phyloP scores from a whole-genome alignment of 192 early-diverging fungal genomes.

The Umbelopsis sp. region DNA sequence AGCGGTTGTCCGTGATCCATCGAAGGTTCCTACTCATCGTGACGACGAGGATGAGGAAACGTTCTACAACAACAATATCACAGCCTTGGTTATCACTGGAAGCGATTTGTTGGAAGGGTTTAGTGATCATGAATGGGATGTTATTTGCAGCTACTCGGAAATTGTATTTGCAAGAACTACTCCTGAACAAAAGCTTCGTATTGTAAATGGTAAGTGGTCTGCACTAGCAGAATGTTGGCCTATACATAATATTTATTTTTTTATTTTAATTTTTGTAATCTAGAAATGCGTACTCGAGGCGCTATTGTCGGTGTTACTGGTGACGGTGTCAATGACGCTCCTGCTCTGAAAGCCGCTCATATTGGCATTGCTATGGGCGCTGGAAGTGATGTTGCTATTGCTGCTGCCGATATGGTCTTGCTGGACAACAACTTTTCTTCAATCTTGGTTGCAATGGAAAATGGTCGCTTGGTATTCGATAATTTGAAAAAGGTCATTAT shows the following conservation, averaged over 20 bases:
- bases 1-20: slow-evolving; percentile 23
- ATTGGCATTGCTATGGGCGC: slow-evolving; percentile 87
- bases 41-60: slow-evolving; percentile 55
- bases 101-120: slow-evolving; percentile 59
- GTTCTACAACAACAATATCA: slow-evolving; percentile 83
- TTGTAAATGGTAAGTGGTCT: slow-evolving; percentile 49
- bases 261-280: background rate
- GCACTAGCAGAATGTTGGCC: background rate
- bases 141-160: slow-evolving; percentile 64
- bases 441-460: slow-evolving; percentile 70
- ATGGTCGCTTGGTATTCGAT: slow-evolving; percentile 82
- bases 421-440: slow-evolving; percentile 67
- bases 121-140: slow-evolving; percentile 70
- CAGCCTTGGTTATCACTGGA: slow-evolving; percentile 66
- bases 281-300: slow-evolving; percentile 63
- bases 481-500: slow-evolving; percentile 88
- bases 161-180: slow-evolving; percentile 89
- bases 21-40: background rate
- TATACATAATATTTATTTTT: too few species aligned
- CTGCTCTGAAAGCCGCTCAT: slow-evolving; percentile 84
- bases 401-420: slow-evolving; percentile 67
- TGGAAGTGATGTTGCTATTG: slow-evolving; percentile 81
- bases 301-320: slow-evolving; percentile 82
- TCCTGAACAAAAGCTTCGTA: slow-evolving; percentile 83
- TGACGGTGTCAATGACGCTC: slow-evolving; percentile 91